Conservation (phyloP, 2,329 filamentous ascomycete genomes). For the Botrytis deweyae region DNA sequence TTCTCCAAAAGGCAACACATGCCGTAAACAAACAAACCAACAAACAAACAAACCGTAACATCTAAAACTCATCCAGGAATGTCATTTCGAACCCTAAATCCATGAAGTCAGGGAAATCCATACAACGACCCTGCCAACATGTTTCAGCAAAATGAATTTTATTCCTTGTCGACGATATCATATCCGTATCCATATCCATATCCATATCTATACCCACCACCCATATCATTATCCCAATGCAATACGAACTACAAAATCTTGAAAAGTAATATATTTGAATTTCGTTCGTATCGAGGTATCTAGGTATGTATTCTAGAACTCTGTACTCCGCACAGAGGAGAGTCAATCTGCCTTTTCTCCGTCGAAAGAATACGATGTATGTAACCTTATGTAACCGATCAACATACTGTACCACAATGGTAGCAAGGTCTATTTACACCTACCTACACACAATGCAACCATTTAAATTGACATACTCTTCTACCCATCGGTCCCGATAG, state of each 20-base stretch:
- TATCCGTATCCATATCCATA: neutral
- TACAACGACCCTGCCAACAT: neutral
- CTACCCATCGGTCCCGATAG: neutral
- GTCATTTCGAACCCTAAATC: neutral
- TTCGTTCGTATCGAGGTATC: neutral
- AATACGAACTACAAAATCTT: neutral
- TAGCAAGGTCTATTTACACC: neutral
- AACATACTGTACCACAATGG: neutral
- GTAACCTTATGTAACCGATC: neutral
- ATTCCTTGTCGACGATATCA: neutral
- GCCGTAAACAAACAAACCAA: neutral
- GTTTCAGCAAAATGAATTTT: neutral
- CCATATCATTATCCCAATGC: neutral
- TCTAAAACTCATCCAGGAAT: neutral
- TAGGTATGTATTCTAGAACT: neutral
- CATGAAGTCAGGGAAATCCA: neutral
- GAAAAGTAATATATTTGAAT: neutral
- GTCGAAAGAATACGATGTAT: neutral
- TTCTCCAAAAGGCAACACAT: neutral
- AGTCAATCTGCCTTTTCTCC: neutral
- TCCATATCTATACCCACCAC: neutral
- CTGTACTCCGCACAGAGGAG: neutral
- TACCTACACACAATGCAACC: neutral
- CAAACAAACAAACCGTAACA: neutral
- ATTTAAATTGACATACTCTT: neutral